A percentile compares a stretch with the other conserved stretches of the same genome.
phyloP scores from a whole-genome alignment of 352 stramenopile genomes.

The Globisporangium acanthophoron region DNA sequence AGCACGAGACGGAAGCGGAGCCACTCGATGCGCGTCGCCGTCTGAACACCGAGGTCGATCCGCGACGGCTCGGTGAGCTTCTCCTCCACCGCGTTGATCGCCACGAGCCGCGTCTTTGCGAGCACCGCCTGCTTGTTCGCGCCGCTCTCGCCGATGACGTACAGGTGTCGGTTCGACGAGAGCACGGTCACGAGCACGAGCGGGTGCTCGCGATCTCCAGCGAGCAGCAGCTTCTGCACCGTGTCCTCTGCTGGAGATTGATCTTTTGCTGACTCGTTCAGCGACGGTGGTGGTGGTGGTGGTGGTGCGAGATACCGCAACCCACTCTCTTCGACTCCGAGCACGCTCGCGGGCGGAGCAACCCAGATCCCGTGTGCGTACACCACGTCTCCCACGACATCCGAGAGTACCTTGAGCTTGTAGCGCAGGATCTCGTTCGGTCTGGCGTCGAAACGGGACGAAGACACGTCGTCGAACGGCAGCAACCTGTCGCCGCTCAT shows the following conservation, averaged over 20 bases:
- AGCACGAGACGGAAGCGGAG: conserved; percentile 50
- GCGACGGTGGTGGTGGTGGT: too few relatives aligned
- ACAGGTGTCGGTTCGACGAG: conserved; percentile 39
- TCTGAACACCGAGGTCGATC: conserved; percentile 56
- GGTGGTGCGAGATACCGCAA: conserved; percentile 21
- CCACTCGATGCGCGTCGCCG: conserved; percentile 33
- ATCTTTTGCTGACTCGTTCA: not conserved
- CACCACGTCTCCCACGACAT: conserved; percentile 43
- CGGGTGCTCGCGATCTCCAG: conserved; percentile 18
- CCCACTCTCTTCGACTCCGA: conserved; percentile 13
- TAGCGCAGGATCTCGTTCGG: conserved; percentile 73
- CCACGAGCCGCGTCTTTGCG: conserved; percentile 31
- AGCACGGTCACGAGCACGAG: conserved; percentile 44
- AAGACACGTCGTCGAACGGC: conserved; percentile 21
- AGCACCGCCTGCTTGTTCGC: conserved; percentile 39
- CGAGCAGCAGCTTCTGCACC: conserved; percentile 27
- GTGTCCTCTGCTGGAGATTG: conserved; percentile 10
- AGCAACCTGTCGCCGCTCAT: conserved; percentile 30
- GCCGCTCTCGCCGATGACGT: conserved; percentile 44
- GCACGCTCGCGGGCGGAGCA: conserved; percentile 19
- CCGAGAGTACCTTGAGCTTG: conserved; percentile 66
- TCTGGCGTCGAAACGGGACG: conserved; percentile 34
- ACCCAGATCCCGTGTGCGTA: conserved; percentile 68
- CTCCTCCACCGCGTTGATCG: conserved; percentile 65
- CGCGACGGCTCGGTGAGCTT: conserved; percentile 52